phyloP scores from a whole-genome alignment of 495 filamentous ascomycete species.

The Talaromyces liani region DNA sequence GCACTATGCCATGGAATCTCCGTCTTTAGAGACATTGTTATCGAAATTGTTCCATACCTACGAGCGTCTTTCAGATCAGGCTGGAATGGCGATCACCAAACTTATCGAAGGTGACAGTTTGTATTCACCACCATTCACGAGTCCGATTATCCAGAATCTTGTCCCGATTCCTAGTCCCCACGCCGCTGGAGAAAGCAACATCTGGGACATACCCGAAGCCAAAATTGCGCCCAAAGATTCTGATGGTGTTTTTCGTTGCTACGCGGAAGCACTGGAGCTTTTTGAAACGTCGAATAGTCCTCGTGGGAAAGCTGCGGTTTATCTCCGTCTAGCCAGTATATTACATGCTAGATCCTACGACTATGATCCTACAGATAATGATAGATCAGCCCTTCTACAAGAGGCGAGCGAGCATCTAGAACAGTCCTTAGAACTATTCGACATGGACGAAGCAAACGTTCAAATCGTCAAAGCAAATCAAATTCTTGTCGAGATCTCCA shows the following conservation, averaged over 20 bases:
- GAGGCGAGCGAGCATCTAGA: conserved; percentile 12
- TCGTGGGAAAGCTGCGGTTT: conserved; percentile 15
- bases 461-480: conserved; percentile 17
- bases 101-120: conserved; percentile 18
- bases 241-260: conserved; percentile 5
- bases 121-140: conserved; percentile 18
- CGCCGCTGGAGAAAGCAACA: conserved; percentile 7
- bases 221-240: conserved; percentile 13
- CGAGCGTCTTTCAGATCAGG: conserved; percentile 12
- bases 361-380: neutral
- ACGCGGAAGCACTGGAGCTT: conserved; percentile 12
- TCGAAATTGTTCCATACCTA: conserved; percentile 10
- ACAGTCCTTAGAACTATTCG: conserved; percentile 14
- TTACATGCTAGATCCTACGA: conserved; percentile 13
- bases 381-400: conserved; percentile 6
- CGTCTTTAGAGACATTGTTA: conserved; percentile 5
- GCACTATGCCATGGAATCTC: conserved; percentile 13
- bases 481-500: conserved; percentile 16
- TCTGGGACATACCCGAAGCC: conserved; percentile 17
- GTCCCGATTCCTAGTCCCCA: conserved; percentile 8
- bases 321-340: conserved; percentile 20
- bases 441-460: conserved; percentile 15
- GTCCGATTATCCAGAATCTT: conserved; percentile 17
- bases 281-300: conserved; percentile 12
- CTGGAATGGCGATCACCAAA: conserved; percentile 17